phyloP scores from a whole-genome alignment of 768 basidiomycete species.

The Hortiboletus campestris region DNA sequence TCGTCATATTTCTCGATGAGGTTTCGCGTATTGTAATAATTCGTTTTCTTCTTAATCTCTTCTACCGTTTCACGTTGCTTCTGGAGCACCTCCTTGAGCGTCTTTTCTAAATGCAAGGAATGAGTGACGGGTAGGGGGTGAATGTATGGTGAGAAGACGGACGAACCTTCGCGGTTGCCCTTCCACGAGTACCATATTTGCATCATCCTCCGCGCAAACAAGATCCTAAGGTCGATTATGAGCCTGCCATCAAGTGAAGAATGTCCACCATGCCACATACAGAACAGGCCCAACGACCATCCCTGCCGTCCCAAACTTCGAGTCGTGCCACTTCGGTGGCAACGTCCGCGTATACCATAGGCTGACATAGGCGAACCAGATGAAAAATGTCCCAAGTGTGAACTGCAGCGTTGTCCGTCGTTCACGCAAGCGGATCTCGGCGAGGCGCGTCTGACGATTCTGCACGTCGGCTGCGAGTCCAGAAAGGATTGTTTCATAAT shows the following conservation, averaged over 20 bases:
- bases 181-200: constrained; percentile 82
- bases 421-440: constrained; percentile 84
- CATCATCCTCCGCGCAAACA: constrained; percentile 77
- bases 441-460: constrained; percentile 68
- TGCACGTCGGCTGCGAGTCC: constrained; percentile 66
- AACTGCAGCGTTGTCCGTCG: constrained; percentile 72
- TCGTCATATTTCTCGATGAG: constrained; percentile 91
- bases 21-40: constrained; percentile 89
- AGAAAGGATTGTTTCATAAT: constrained; percentile 75
- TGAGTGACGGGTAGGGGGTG: neutral
- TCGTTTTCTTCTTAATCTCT: constrained; percentile 97
- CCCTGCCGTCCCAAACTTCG: constrained; percentile 39
- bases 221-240: constrained; percentile 42
- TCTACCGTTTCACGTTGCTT: constrained; percentile 84
- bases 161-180: constrained; percentile 73
- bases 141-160: neutral
- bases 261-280: constrained; percentile 45
- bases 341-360: constrained; percentile 69
- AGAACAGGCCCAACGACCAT: constrained; percentile 74
- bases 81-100: constrained; percentile 68
- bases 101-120: constrained; percentile 57
- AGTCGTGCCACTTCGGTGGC: constrained; percentile 35
- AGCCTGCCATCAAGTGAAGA: neutral
- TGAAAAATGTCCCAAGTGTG: constrained; percentile 73
- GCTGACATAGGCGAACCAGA: constrained; percentile 70